Evolutionary conservation across 139 green algal species (phyloP), one percentile per base, ranked within the genome.

Genomic region (Edaphochlamys debaryana): DNA sequence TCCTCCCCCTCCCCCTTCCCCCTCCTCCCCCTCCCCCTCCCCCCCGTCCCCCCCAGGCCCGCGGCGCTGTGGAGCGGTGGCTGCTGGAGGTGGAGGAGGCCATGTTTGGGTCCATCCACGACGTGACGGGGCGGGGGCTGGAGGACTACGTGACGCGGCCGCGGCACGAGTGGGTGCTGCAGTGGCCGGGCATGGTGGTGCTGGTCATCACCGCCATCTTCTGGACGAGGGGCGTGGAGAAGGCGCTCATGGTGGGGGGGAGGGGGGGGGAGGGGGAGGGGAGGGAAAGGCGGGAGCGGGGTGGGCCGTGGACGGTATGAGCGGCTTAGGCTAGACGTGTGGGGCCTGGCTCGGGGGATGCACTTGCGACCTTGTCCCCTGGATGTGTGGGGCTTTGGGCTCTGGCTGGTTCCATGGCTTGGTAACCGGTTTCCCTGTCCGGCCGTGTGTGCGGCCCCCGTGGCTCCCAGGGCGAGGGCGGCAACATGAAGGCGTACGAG

Each of bases 11-110:
- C n/a, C n/a, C n/a, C n/a, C n/a, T n/a, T n/a, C n/a, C n/a, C n/a
- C n/a, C n/a, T n/a, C n/a, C n/a, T n/a, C n/a, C n/a, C n/a, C n/a
- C n/a, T n/a, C n/a, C n/a, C n/a, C n/a, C n/a, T n/a, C n/a, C n/a
- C n/a, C n/a, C n/a, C n/a, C n/a, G n/a, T n/a, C n/a, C n/a, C 36
- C 17, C 62, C 8, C 36, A 86, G 87, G 87, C 87, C 22, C 83
- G 87, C 19, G 93, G 93, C 23, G 92, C 93, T 52, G 93, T 96
- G n/a, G 93, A 96, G 92, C 93, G 94, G 84, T 95, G 93, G 93
- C 89, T 96, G 58, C 37, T 93, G 42, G 82, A 93, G 93, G 92
- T 95, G 42, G 93, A 96, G 88, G 80, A 84, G 37, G 87, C 87
- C 71, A 96, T 96, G 93, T 87, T 94, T 60, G 84, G 92, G 70